A percentile compares a stretch with the other conserved stretches of the same genome.
These are phyloP conservation scores for Eimeria brunetti DNA, from an alignment of 169 alveolate species.

Conservation along the genomic window DNA sequence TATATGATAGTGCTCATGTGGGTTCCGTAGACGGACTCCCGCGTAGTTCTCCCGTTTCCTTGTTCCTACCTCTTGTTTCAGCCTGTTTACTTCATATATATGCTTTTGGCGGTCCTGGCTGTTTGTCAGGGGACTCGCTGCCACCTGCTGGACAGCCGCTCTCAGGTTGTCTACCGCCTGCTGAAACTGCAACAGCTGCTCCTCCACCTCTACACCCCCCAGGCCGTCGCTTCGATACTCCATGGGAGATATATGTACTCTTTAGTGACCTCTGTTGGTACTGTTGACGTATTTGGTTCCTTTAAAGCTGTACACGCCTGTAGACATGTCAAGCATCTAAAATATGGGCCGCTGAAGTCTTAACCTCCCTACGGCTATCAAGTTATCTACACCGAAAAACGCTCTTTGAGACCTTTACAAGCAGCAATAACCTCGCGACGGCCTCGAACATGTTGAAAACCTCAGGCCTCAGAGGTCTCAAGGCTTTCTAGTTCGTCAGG, in stretches of 20 bases:
- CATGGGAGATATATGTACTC: background rate
- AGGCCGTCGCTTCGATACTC: constrained; percentile 9
- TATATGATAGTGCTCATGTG: background rate
- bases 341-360: background rate
- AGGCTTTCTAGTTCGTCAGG: background rate
- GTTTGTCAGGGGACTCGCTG: constrained; percentile 22
- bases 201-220: constrained; percentile 51
- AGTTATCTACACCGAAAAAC: background rate
- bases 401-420: background rate
- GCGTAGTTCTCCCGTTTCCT: background rate
- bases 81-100: background rate
- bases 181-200: constrained; percentile 65
- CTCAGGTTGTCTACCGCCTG: constrained; percentile 56
- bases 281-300: background rate
- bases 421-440: background rate
- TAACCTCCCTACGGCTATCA: background rate
- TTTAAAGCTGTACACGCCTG: background rate
- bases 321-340: background rate
- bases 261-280: background rate
- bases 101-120: constrained; percentile 24
- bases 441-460: background rate
- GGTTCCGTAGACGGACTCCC: background rate
- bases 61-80: constrained; percentile 30
- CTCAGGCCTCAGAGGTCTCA: background rate
- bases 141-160: constrained; percentile 17